phyloP scores from a whole-genome alignment of 2,329 filamentous ascomycete species.

The Grosmannia penicillata region DNA sequence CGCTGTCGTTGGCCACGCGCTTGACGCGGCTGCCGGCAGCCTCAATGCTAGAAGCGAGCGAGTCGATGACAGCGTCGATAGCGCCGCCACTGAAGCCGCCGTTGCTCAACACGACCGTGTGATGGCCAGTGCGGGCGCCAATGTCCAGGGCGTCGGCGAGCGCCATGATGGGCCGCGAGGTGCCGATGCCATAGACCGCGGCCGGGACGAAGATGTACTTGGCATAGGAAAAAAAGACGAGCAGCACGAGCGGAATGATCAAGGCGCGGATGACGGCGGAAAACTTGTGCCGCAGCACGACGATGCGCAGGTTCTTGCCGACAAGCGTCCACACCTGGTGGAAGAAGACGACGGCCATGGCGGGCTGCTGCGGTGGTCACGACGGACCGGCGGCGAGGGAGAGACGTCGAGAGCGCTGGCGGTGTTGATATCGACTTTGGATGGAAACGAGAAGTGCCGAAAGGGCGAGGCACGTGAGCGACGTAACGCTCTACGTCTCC shows the following conservation, averaged over 20 bases:
- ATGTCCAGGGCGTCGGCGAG: constrained; percentile 47
- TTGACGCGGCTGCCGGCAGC: constrained; percentile 31
- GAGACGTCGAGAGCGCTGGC: too few relatives aligned
- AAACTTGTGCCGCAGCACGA: constrained; percentile 36
- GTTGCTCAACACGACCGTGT: constrained; percentile 67
- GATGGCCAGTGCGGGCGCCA: constrained; percentile 39
- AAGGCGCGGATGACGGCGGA: constrained; percentile 42
- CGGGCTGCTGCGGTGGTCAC: too few relatives aligned
- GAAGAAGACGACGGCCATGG: constrained; percentile 7
- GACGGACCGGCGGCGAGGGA: too few relatives aligned
- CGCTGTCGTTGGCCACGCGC: constrained; percentile 12
- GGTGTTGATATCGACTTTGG: too few relatives aligned
- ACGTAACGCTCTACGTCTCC: too few relatives aligned
- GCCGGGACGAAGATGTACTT: constrained; percentile 74
- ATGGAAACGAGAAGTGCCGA: too few relatives aligned
- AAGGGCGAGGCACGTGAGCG: too few relatives aligned
- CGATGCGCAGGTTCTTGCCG: constrained; percentile 46
- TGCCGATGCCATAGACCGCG: constrained; percentile 58
- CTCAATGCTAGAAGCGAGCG: constrained; percentile 42
- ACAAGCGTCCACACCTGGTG: constrained; percentile 47
- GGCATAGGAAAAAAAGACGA: constrained; percentile 51
- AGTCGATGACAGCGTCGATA: constrained; percentile 56
- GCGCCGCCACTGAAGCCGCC: constrained; percentile 54
- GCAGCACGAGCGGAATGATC: constrained; percentile 41
- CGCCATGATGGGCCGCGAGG: constrained; percentile 43